Evolutionary conservation across 139 green algal species (phyloP).

Genomic region (Haematococcus lacustris): DNA sequence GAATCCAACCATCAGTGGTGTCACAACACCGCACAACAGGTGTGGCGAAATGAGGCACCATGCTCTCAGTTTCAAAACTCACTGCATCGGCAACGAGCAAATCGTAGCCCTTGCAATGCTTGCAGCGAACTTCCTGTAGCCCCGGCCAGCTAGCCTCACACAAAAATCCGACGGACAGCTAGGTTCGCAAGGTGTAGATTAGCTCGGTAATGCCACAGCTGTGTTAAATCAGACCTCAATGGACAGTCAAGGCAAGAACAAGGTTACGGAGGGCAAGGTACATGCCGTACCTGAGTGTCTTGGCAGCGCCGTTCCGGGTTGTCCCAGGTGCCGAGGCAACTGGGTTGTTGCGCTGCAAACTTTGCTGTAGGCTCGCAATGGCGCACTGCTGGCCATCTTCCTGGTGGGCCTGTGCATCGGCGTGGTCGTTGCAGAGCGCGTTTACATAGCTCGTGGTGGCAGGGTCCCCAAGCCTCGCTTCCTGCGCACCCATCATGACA

Average conservation of each 20-base stretch:
- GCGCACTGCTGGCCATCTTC: constrained; percentile 38
- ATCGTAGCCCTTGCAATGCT: no score
- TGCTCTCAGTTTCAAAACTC: not conserved
- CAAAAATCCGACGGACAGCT: no score
- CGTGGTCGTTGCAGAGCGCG: constrained; percentile 50
- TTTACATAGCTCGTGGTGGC: constrained; percentile 37
- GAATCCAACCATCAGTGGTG: no score
- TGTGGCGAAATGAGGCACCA: no score
- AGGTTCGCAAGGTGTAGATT: no score
- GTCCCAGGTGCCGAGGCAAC: not conserved
- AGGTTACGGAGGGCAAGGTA: constrained; percentile 21
- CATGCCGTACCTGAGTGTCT: not conserved
- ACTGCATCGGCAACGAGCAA: no score
- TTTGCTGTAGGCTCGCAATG: constrained; percentile 18
- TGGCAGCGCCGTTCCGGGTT: not conserved
- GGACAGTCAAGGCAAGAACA: constrained; percentile 35
- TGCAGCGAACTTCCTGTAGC: no score
- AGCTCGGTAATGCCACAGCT: not conserved
- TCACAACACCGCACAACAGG: no score
- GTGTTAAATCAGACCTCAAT: not conserved
- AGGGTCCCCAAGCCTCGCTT: constrained; percentile 19
- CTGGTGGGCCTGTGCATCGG: constrained; percentile 55
- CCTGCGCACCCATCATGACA: constrained; percentile 7
- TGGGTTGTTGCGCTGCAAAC: not conserved
- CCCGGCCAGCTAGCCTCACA: no score